phyloP scores from a whole-genome alignment of 257 asterid genomes.

The Asclepias syriaca region DNA sequence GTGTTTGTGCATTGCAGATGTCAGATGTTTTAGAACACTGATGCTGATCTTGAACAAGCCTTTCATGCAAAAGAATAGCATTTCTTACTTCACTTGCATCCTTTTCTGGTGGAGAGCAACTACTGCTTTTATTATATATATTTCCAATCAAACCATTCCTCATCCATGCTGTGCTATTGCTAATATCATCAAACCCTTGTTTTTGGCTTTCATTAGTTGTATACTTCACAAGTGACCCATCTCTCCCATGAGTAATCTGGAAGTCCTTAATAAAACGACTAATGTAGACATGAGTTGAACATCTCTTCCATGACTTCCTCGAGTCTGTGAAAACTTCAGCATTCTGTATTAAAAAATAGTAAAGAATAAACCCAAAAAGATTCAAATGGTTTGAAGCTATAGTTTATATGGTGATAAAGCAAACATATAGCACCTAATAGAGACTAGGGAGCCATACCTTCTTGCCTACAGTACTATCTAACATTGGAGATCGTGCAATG shows the following conservation, averaged over 20 bases:
- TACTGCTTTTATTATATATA: constrained; percentile 14
- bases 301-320: constrained; percentile 54
- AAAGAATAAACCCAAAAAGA: not conserved
- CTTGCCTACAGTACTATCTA: constrained; percentile 17
- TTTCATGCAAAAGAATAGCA: constrained; percentile 45
- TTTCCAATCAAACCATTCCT: constrained; percentile 20
- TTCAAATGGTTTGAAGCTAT: not conserved
- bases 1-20: constrained; percentile 21
- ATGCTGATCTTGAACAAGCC: constrained; percentile 52
- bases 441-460: constrained; percentile 36
- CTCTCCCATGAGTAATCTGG: constrained; percentile 35
- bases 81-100: constrained; percentile 39
- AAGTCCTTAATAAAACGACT: constrained; percentile 47
- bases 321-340: constrained; percentile 25
- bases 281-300: constrained; percentile 57
- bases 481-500: constrained; percentile 27
- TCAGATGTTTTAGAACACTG: constrained; percentile 35
- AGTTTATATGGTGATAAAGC: not conserved
- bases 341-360: constrained; percentile 29
- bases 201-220: constrained; percentile 24
- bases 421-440: not conserved
- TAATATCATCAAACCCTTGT: constrained; percentile 21
- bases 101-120: constrained; percentile 25
- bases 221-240: constrained; percentile 26
- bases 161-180: constrained; percentile 13